Conservation (phyloP, 2,329 filamentous ascomycete species). For the Colletotrichum coccodes region DNA sequence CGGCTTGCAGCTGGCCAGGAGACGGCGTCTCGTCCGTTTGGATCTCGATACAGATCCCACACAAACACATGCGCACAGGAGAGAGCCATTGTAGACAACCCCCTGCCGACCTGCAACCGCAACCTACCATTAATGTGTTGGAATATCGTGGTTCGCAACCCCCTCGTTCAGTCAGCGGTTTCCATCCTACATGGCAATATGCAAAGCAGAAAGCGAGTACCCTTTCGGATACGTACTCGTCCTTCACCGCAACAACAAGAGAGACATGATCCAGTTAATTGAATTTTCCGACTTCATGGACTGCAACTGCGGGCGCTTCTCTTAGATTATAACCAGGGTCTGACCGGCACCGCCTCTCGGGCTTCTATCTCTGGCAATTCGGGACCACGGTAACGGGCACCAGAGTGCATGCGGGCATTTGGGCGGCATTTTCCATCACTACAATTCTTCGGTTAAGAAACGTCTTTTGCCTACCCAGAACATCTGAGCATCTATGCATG, state of each 20-base stretch:
- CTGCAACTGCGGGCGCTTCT: conserved; percentile 24
- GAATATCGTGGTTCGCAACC: conserved; percentile 12
- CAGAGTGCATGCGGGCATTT: conserved; percentile 16
- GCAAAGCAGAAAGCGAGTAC: neutral
- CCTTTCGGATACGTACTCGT: neutral
- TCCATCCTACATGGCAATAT: neutral
- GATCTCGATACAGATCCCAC: conserved; percentile 29
- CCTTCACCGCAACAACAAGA: conserved; percentile 27
- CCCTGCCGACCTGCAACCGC: conserved; percentile 21
- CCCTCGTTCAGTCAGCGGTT: neutral
- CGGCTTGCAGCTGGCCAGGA: conserved; percentile 24
- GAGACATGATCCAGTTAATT: conserved; percentile 26
- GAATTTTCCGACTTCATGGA: conserved; percentile 18
- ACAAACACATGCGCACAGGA: conserved; percentile 16
- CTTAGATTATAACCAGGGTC: neutral
- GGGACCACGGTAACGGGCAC: conserved; percentile 17
- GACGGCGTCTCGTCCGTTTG: conserved; percentile 28
- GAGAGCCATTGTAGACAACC: conserved; percentile 17
- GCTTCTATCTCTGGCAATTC: conserved; percentile 22
- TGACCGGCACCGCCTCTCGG: conserved; percentile 12
- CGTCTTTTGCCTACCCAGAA: neutral
- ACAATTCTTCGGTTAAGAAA: neutral
- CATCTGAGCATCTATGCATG: neutral
- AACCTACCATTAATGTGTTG: conserved; percentile 5
- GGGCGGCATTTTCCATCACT: neutral